Evolutionary conservation across 495 filamentous ascomycete species (phyloP), one percentile per base, ranked within the genome.

Genomic region (Bathelium albidoporum): DNA sequence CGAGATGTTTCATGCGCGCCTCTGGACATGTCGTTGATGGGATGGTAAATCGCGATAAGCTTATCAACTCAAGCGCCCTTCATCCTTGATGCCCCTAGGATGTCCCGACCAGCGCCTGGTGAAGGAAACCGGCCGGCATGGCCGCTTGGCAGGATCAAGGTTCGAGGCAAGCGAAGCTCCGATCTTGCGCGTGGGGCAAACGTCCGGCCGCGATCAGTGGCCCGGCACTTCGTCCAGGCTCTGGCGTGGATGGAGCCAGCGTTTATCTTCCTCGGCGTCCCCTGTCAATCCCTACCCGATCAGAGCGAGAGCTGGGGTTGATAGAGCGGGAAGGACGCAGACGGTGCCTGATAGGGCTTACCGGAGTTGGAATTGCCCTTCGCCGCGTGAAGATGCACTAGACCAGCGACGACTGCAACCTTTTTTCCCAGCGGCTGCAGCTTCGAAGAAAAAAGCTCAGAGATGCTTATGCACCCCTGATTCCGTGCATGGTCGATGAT

Each of bases 311-410:
- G 20, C 26, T 28, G 20, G 22, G 20, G 7, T 28, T n/a, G 29
- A 28, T 28, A 55, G 49, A 14, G 24, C 49, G 49, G 49, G 49
- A 55, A 55, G 49, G 49, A 55, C 29, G 49, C 49, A 55, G 24
- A 24, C 49, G 49, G 49, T 29, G 12, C 11, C 12, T 49, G 18
- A 18, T 55, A 55, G 49, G 49, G 49, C 20, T 29, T 55, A 55
- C 7, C 2, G 24, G 29, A 24, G 5, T 55, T 4, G 24, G 22
- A 26, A 11, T 55, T 24, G 24, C 49, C 20, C 29, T n/a, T 29
- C 4, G 18, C 43, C 43, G 34, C 5, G 34, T 5, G 34, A 9
- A 49, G 36, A 12, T 49, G 20, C 49, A 24, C 22, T 55, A 29
- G 2, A 7, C 24, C 22, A 20, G 16, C 24, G 49, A 26, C 49